Conservation (phyloP, 1,284 basidiomycete species). For the Phlebopus sp. region DNA sequence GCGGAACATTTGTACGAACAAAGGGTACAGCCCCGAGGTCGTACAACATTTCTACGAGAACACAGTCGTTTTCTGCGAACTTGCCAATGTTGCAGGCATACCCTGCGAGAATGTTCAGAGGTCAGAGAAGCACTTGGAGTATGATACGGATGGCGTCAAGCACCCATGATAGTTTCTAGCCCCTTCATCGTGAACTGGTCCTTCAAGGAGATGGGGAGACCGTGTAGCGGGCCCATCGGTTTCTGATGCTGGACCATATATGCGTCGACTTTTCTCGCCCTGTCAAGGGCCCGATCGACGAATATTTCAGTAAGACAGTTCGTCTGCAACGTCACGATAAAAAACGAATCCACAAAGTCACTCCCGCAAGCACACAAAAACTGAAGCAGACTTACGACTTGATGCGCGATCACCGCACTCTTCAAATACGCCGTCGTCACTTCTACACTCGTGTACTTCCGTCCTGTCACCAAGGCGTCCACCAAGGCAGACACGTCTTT, state of each 20-base stretch:
- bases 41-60: conserved; percentile 58
- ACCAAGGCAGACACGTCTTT: conserved; percentile 32
- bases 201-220: conserved; percentile 61
- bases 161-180: conserved; percentile 54
- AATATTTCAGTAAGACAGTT: conserved; percentile 75
- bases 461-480: conserved; percentile 40
- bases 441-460: conserved; percentile 49
- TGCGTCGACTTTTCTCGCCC: conserved; percentile 58
- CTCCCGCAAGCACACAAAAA: no score
- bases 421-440: conserved; percentile 79
- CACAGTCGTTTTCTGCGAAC: conserved; percentile 50
- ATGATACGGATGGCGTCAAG: not conserved
- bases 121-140: not conserved
- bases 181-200: conserved; percentile 58
- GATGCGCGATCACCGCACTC: conserved; percentile 78
- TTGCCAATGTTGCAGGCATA: conserved; percentile 69
- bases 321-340: conserved; percentile 34
- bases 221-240: conserved; percentile 52
- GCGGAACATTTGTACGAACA: conserved; percentile 72
- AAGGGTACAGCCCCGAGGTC: conserved; percentile 66
- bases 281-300: conserved; percentile 53
- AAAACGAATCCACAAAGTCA: not conserved
- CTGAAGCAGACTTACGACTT: conserved; percentile 56
- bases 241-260: conserved; percentile 35
- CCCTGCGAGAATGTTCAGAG: conserved; percentile 12